These are phyloP conservation scores for Linnemannia exigua DNA, from an alignment of 192 early-diverging fungal species.

Conservation along the genomic window DNA sequence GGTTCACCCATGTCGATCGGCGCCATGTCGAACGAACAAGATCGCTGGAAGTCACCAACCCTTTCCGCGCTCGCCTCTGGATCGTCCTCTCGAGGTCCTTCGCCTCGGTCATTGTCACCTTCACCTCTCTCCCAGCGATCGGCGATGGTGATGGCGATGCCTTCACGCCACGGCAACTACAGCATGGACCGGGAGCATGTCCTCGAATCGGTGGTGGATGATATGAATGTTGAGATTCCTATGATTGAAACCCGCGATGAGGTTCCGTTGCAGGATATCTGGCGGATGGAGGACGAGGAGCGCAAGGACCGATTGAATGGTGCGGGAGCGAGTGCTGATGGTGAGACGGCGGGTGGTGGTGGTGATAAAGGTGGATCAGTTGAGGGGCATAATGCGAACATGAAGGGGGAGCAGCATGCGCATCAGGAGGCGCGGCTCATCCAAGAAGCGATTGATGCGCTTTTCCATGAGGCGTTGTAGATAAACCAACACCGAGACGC, in stretches of 20 bases:
- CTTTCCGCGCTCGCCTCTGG: constrained; percentile 30
- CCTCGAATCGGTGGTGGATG: not conserved
- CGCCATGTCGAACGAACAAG: constrained; percentile 26
- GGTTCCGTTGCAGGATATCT: constrained; percentile 47
- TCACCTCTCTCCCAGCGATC: not conserved
- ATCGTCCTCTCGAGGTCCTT: not conserved
- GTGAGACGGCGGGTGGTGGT: not conserved
- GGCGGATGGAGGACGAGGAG: constrained; percentile 53
- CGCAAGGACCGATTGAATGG: constrained; percentile 29
- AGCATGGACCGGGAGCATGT: not conserved
- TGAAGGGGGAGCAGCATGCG: constrained; percentile 43
- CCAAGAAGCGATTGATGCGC: constrained; percentile 11
- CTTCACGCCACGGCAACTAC: not conserved
- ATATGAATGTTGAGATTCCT: constrained; percentile 22
- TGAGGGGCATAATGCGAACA: constrained; percentile 9
- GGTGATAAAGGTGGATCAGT: not conserved
- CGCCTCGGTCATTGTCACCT: not conserved
- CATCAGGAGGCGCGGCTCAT: constrained; percentile 42
- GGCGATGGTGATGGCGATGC: not conserved
- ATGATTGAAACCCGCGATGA: constrained; percentile 41
- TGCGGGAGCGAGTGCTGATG: not conserved
- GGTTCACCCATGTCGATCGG: not conserved
- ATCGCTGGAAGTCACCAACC: constrained; percentile 47
- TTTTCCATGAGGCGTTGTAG: not conserved
- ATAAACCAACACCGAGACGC: not conserved